These are phyloP conservation scores for Cyphellophora attinorum DNA, from an alignment of 2,329 filamentous ascomycete species.

Conservation along the genomic window DNA sequence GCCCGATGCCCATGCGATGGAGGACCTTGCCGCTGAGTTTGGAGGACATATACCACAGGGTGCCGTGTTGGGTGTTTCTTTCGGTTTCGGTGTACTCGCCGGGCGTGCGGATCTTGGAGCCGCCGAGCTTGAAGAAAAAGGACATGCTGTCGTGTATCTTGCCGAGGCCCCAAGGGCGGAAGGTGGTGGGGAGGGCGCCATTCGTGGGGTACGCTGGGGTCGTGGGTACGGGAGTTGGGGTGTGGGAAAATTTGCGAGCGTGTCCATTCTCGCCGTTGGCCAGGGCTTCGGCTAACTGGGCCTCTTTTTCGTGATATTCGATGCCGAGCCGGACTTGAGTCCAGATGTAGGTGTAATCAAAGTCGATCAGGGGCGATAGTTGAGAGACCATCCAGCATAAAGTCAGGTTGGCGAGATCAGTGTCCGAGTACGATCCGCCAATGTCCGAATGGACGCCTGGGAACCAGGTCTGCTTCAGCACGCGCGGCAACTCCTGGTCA, in stretches of 20 bases:
- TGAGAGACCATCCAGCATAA: slow-evolving; percentile 43
- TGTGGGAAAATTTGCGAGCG: slow-evolving; percentile 8
- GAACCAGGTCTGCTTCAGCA: slow-evolving; percentile 38
- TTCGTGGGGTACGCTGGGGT: neutral
- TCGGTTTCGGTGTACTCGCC: slow-evolving; percentile 17
- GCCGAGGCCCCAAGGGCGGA: slow-evolving; percentile 18
- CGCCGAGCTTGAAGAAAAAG: slow-evolving; percentile 14
- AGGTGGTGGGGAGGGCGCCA: neutral
- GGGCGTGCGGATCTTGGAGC: slow-evolving; percentile 16
- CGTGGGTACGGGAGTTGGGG: slow-evolving; percentile 2
- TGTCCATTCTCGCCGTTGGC: slow-evolving; percentile 6
- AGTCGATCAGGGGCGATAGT: slow-evolving; percentile 20
- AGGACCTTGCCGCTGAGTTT: slow-evolving; percentile 2
- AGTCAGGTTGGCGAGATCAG: slow-evolving; percentile 38
- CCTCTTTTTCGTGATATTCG: slow-evolving; percentile 5
- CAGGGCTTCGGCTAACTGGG: slow-evolving; percentile 2
- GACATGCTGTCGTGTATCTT: slow-evolving; percentile 19
- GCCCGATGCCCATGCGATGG: neutral
- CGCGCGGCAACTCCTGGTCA: slow-evolving; percentile 17
- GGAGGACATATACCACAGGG: slow-evolving; percentile 7
- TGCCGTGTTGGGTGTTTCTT: slow-evolving; percentile 11
- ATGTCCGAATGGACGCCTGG: slow-evolving; percentile 39
- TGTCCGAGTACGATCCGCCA: slow-evolving; percentile 37
- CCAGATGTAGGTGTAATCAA: slow-evolving; percentile 17
- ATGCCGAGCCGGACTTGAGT: slow-evolving; percentile 9